Base-by-base conservation (phyloP, 345 rosid species). In the Angophora floribunda region DNA sequence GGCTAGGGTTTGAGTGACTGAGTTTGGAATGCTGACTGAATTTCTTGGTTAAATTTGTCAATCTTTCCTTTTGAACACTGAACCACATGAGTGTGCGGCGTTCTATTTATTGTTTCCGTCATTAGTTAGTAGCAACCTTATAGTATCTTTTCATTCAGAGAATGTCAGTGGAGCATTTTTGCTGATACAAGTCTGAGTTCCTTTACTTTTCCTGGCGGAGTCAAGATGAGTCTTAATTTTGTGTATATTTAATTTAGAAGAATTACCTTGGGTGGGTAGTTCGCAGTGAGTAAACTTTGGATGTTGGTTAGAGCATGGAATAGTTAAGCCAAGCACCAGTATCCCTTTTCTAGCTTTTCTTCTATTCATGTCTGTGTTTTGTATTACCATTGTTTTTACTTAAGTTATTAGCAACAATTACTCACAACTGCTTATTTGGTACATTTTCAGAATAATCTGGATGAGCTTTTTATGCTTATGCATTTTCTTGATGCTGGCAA, bases 391-490 rank as follows among this genome's bases (percentile, higher is more conserved):
- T 86, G 63, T 75, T 45, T 36, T 84, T 45, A 15, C 52, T 47
- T 7, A 47, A 70, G 82, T 70, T 70, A 70, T 70, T 70, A 5
- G 80, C 80, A 70, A 70, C 82, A 70, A 70, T 36, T 52, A 36
- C 89, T 92, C 75, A 88, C 87, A 41, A 51, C 80, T 61, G 52
- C 67, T 91, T 85, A 41, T 88, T 78, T 92, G 93, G 86, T 89
- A 24, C 78, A 44, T 91, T 91, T 94, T 90, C 98, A 98, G 99
- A 98, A 98, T 95, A 98, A 98, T 93, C 93, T 98, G 93, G 99
- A 97, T 91, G 99, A 98, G 90, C 99, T 98, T 90, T 97, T 98
- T 96, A 98, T 98, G 99, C 99, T 98, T 87, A 98, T 98, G 99
- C 99, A 98, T 92, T 98, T 98, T 93, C 99, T 98, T 90, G 99